Base-by-base conservation (phyloP, 768 basidiomycete genomes). In the Boletus rex-veris region DNA sequence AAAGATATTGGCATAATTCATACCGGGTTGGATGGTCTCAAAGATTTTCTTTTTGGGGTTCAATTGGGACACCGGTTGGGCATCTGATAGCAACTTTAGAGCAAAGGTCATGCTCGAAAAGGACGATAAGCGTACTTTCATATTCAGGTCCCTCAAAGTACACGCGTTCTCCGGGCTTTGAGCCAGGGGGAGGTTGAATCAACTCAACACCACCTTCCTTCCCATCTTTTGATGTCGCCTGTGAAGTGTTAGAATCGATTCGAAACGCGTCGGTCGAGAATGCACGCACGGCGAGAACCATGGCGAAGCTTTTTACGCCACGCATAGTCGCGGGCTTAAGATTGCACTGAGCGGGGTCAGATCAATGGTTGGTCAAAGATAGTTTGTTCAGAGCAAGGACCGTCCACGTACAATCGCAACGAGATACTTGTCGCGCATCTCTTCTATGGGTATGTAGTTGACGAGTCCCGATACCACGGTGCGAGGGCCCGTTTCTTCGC, bases 31-130 rank as follows among this genome's bases (percentile, higher is more conserved):
- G 46, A 99, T 83, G 0, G 94, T 88, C 74, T 99, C 97, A 64
- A 98, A 99, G 31, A 98, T 90, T 75, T 98, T 99, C 78, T 97
- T 98, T 76, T 98, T 99, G 12, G 97, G 97, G 72, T 98, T 98
- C 53, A 99, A 77, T 64, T 95, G 92, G 7, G 87, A 65, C 21
- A 96, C 74, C 0, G 94, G 89, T 18, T 76, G 79, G 1, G 78
- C 78, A 61, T 75, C 87, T 87, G 47, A 50, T 43, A 31, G 15
- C 10, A 45, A 42, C 11, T 48, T 54, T 24, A 62, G 47, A 58
- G 28, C 28, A 12, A 41, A 11, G 26, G 1, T 7, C 7, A 7
- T 3, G 18, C 24, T 21, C 1, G 14, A 48, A 48, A 19, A 11
- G 28, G 38, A 47, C 5, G 14, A 43, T 14, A 38, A 37, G 54